These are phyloP conservation scores for Monosporascus sp. DNA, from an alignment of 2,329 filamentous ascomycete genomes.

Conservation along the genomic window DNA sequence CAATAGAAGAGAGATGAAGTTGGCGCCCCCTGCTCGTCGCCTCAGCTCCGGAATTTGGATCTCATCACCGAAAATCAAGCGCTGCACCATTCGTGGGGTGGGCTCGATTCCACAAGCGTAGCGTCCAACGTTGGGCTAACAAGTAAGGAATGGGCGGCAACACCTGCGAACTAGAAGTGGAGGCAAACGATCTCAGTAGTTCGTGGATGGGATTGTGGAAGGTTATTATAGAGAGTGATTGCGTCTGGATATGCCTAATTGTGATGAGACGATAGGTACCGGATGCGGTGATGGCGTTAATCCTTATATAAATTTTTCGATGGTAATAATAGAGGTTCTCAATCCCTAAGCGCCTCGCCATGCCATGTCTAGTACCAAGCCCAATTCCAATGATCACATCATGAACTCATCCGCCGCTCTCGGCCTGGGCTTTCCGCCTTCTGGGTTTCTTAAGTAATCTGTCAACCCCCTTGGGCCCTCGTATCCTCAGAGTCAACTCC, in stretches of 20 bases:
- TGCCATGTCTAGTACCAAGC: neutral
- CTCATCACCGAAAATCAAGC: slow-evolving; percentile 9
- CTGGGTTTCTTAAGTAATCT: slow-evolving; percentile 57
- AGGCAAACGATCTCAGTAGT: neutral
- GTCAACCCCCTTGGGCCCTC: slow-evolving; percentile 65
- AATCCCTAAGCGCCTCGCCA: slow-evolving; percentile 5
- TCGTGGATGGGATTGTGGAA: too few relatives aligned
- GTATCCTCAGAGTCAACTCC: slow-evolving; percentile 69
- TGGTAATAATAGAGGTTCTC: too few relatives aligned
- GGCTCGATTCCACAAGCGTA: neutral
- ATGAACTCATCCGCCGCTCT: slow-evolving; percentile 2
- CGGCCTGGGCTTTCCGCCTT: slow-evolving; percentile 23
- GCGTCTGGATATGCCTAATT: too few relatives aligned
- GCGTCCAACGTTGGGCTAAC: neutral
- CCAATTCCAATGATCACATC: slow-evolving; percentile 5
- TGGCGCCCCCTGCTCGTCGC: slow-evolving; percentile 12
- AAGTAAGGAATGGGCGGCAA: neutral
- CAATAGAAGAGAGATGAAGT: slow-evolving; percentile 19
- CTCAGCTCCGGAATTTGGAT: slow-evolving; percentile 11
- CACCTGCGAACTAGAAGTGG: slow-evolving; percentile 1
- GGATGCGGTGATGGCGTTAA: too few relatives aligned
- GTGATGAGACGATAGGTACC: too few relatives aligned
- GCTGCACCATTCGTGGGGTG: slow-evolving; percentile 9
- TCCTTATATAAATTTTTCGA: too few relatives aligned
- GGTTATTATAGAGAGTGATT: too few relatives aligned